Evolutionary conservation across 257 asterid species (phyloP).

Genomic region (Anisodus acutangulus): DNA sequence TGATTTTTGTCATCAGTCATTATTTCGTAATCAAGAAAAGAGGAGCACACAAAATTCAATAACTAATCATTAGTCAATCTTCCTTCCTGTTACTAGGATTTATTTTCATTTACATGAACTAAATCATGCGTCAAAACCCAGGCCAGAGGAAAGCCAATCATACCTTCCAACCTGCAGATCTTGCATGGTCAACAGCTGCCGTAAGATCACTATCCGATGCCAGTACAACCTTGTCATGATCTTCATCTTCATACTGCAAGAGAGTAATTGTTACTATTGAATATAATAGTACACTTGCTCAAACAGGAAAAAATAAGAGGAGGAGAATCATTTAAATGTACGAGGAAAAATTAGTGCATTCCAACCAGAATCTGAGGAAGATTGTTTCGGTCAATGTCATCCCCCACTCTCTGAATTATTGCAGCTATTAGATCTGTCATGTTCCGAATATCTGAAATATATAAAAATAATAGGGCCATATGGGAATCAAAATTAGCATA

Average conservation of each 20-base stretch:
- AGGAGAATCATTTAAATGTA: background rate
- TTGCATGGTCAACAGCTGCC: constrained; percentile 91
- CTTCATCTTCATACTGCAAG: constrained; percentile 92
- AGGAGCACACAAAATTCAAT: background rate
- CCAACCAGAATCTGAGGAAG: constrained; percentile 91
- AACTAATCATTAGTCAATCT: background rate
- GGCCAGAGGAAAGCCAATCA: background rate
- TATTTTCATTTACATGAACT: background rate
- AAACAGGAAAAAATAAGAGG: constrained; percentile 24
- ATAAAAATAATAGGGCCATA: background rate
- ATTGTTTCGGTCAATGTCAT: constrained; percentile 80
- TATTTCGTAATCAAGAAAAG: background rate
- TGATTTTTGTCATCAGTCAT: constrained; percentile 22
- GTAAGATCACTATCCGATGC: constrained; percentile 92
- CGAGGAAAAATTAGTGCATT: background rate
- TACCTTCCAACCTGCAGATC: constrained; percentile 94
- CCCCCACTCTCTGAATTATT: constrained; percentile 90
- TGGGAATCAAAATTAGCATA: background rate
- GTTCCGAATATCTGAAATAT: constrained; percentile 61
- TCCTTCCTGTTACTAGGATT: constrained; percentile 14
- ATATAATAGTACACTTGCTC: background rate
- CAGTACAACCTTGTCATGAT: constrained; percentile 79
- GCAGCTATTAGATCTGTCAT: constrained; percentile 78
- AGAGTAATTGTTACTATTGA: background rate
- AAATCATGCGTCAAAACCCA: constrained; percentile 15